Base-by-base conservation (phyloP, 2,329 filamentous ascomycete species). In the Xylariaceae sp. region DNA sequence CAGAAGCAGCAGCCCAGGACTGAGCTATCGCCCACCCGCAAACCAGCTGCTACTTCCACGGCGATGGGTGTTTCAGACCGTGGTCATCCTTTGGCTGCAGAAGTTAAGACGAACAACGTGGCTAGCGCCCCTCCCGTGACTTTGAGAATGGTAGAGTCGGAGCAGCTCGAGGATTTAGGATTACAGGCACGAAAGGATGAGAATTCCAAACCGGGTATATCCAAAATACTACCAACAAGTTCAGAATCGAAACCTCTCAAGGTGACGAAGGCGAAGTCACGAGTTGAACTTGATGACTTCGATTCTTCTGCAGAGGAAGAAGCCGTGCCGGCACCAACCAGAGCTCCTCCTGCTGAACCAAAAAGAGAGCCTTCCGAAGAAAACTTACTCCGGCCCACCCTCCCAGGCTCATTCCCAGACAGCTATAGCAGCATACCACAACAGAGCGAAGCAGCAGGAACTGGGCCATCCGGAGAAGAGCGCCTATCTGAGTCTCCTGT, bases 271-370 rank as follows among this genome's bases (percentile, higher is more conserved):
- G 82, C 86, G 1, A 87, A 85, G 61, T 76, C 83, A 14, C 84
- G 87, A 21, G 79, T 87, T 60, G 86, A 87, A 52, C 78, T 92
- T 11, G 89, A 92, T 67, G 88, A 90, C 62, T 88, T 89, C 41
- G 88, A 90, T 60, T 82, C 82, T 49, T 83, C 83, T 4, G 79
- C 80, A 7, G 76, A 76, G 1, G 79, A 79, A 31, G 73, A 77
- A n/a, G 70, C 74, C n/a, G 53, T 65, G 5, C 58, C 69, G 4
- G 69, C 71, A 37, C 69, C 71, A 36, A 61, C 54, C 16, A 63
- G 56, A 14, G 50, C 67, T 23, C 55, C 68, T 29, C 59, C 67
- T 29, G 29, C 48, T 51, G 64, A 72, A 58, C 61, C 75, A 14
- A 64, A 68, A 37, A 60, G 55, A 29, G 67, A 68, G 41, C 41